Percentiles rank a stretch among this genome's conserved stretches.
Evolutionary conservation across 805 yeast genomes (phyloP).

Genomic region (Hanseniaspora opuntiae): DNA sequence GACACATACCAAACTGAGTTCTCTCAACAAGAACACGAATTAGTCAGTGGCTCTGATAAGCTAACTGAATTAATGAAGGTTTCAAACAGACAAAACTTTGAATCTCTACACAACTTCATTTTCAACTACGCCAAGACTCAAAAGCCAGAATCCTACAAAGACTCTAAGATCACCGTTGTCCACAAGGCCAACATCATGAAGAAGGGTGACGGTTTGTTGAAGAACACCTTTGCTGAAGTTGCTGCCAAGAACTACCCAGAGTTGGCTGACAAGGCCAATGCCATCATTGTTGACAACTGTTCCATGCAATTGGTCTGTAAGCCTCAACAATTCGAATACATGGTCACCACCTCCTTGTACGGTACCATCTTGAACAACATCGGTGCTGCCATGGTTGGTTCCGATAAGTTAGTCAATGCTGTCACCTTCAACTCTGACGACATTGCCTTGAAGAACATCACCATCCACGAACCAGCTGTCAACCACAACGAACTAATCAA

Average conservation of each 20-base stretch:
- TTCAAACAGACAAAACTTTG: conserved; percentile 86
- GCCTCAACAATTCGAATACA: conserved; percentile 95
- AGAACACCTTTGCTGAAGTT: conserved; percentile 79
- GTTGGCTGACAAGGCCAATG: conserved; percentile 48
- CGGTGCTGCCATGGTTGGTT: conserved; percentile 62
- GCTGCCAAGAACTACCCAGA: conserved; percentile 77
- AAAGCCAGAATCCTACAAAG: conserved; percentile 35
- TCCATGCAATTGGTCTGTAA: conserved; percentile 98
- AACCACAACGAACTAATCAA: conserved; percentile 9
- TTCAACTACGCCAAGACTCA: conserved; percentile 63
- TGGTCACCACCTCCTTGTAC: conserved; percentile 95
- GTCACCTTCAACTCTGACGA: conserved; percentile 11
- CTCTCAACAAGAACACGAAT: conserved; percentile 95
- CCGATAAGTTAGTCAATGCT: conserved; percentile 10
- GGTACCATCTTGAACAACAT: conserved; percentile 95
- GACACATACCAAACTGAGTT: conserved; percentile 99
- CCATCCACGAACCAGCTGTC: conserved; percentile 12
- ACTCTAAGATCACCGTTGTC: conserved; percentile 83
- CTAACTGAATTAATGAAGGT: conserved; percentile 44
- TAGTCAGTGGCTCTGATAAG: conserved; percentile 83
- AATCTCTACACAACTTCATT: conserved; percentile 94
- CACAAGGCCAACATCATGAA: conserved; percentile 99
- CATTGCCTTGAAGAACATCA: conserved; percentile 9
- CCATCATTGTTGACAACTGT: conserved; percentile 96
- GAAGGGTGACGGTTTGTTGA: conserved; percentile 94